phyloP scores from a whole-genome alignment of 768 basidiomycete genomes.

The Polyporus arcularius region DNA sequence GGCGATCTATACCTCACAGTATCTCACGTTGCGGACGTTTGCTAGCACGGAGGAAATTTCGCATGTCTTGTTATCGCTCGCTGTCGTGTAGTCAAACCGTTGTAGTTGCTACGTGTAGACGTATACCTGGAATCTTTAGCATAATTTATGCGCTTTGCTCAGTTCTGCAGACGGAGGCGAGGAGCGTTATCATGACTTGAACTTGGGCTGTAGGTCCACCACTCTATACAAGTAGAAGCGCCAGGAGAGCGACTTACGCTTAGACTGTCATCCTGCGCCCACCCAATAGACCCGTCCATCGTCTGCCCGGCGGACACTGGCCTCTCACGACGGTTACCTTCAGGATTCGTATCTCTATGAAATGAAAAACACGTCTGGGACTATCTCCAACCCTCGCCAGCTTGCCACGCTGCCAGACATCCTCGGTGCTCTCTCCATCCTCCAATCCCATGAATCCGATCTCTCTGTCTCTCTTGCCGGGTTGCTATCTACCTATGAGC shows the following conservation, averaged over 20 bases:
- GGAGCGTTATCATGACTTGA: too few species aligned
- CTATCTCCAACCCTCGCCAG: conserved; percentile 22
- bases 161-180: too few species aligned
- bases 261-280: too few species aligned
- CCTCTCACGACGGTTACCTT: too few species aligned
- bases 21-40: too few species aligned
- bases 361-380: neutral
- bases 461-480: conserved; percentile 73
- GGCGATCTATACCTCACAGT: neutral
- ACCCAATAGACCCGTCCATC: too few species aligned
- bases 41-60: neutral
- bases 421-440: conserved; percentile 68
- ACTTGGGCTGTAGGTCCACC: too few species aligned
- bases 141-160: neutral
- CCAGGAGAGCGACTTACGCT: too few species aligned
- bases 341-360: neutral
- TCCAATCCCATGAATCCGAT: conserved; percentile 77
- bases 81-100: neutral
- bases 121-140: neutral
- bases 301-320: too few species aligned
- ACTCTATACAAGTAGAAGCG: too few species aligned
- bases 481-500: conserved; percentile 67
- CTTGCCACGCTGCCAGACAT: conserved; percentile 71
- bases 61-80: neutral
- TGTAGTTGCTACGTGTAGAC: neutral